Evolutionary conservation across 2,329 filamentous ascomycete species (phyloP).

Genomic region (Xylariaceae sp.): DNA sequence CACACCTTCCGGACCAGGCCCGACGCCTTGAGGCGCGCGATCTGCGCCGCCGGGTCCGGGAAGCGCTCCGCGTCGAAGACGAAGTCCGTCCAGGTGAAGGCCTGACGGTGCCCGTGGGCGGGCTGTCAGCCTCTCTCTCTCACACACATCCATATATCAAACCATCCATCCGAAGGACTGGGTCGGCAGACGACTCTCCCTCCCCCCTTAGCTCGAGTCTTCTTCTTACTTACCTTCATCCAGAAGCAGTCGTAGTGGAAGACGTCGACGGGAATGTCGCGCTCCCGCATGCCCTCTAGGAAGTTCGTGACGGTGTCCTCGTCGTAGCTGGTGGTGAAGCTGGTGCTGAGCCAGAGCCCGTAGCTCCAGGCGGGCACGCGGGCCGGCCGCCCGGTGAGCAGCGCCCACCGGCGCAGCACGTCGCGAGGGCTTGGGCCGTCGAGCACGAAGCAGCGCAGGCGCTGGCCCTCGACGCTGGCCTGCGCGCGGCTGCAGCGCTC

Average conservation of each 20-base stretch:
- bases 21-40: constrained; percentile 54
- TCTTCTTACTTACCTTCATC: constrained; percentile 50
- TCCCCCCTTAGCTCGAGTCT: no score
- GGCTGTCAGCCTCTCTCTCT: no score
- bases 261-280: constrained; percentile 59
- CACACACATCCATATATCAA: no score
- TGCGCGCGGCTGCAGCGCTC: constrained; percentile 66
- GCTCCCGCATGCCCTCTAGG: constrained; percentile 59
- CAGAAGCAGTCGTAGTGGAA: constrained; percentile 76
- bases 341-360: constrained; percentile 69
- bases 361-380: constrained; percentile 67
- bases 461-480: constrained; percentile 59
- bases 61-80: constrained; percentile 62
- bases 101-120: constrained; percentile 25
- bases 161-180: no score
- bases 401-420: constrained; percentile 58
- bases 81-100: constrained; percentile 70
- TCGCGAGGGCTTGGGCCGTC: constrained; percentile 66
- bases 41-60: constrained; percentile 58
- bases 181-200: no score
- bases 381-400: constrained; percentile 57
- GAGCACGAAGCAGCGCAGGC: constrained; percentile 67
- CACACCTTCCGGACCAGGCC: constrained; percentile 58
- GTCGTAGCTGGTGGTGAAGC: constrained; percentile 67
- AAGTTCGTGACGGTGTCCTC: constrained; percentile 61